Conservation (phyloP, 768 basidiomycete genomes). For the Termitomyces sp. region DNA sequence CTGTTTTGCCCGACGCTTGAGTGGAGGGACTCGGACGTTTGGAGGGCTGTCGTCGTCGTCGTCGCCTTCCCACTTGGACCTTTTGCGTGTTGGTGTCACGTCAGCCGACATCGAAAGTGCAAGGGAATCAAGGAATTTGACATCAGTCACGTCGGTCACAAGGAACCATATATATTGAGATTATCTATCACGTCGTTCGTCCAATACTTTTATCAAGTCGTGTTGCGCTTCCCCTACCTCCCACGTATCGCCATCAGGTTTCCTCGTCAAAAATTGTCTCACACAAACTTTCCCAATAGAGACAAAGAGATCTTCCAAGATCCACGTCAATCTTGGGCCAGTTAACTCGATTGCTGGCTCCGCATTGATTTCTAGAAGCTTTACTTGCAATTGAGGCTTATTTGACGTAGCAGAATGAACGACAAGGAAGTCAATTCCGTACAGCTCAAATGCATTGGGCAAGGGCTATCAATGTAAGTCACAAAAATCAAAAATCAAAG, state of each 20-base stretch:
- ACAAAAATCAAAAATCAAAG: background rate
- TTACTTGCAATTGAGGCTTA: constrained; percentile 43
- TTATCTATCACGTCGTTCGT: constrained; percentile 23
- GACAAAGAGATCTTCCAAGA: constrained; percentile 75
- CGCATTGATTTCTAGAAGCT: constrained; percentile 87
- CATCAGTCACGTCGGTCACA: constrained; percentile 1
- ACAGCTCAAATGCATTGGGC: constrained; percentile 93
- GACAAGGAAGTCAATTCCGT: constrained; percentile 89
- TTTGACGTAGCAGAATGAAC: constrained; percentile 27
- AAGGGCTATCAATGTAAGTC: constrained; percentile 45
- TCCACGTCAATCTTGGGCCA: constrained; percentile 74
- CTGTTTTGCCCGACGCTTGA: constrained; percentile 52
- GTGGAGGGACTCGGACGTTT: constrained; percentile 26
- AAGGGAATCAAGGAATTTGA: background rate
- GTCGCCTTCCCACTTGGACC: constrained; percentile 69
- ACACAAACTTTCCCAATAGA: constrained; percentile 66
- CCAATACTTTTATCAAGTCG: constrained; percentile 64
- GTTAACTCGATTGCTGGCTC: constrained; percentile 96
- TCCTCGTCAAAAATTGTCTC: constrained; percentile 51
- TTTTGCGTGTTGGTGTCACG: constrained; percentile 57
- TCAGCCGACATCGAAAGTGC: constrained; percentile 20
- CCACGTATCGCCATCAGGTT: constrained; percentile 27
- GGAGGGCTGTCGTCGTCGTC: constrained; percentile 18
- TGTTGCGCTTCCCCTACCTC: constrained; percentile 44
- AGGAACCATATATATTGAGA: too few species aligned